A percentile compares a stretch with the other conserved stretches of the same genome.
Evolutionary conservation across 345 rosid species (phyloP).

Genomic region (Mangifera indica): DNA sequence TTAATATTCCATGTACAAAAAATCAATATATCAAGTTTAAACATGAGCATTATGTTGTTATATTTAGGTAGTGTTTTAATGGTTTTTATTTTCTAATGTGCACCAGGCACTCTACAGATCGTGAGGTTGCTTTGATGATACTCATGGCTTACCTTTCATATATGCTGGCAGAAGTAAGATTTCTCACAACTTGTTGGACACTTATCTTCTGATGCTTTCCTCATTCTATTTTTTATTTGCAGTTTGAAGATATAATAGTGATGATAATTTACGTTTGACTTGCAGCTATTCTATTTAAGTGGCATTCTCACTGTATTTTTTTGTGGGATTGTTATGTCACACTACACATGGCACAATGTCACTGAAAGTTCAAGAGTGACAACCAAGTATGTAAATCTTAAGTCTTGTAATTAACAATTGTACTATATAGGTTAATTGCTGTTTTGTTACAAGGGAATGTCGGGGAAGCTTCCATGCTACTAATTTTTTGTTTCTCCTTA

Average conservation of each 20-base stretch:
- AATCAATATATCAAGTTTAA: neutral
- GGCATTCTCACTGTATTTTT: conserved; percentile 94
- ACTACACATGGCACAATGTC: conserved; percentile 95
- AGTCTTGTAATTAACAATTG: conserved; percentile 7
- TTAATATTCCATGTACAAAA: neutral
- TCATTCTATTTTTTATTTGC: neutral
- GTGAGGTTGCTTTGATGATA: conserved; percentile 96
- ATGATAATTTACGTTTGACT: conserved; percentile 7
- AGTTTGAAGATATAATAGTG: neutral
- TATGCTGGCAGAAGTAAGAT: conserved; percentile 80
- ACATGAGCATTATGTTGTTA: neutral
- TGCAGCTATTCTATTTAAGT: conserved; percentile 81
- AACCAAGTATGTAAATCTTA: conserved; percentile 56
- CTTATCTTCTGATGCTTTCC: conserved; percentile 11
- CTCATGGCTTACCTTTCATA: conserved; percentile 93
- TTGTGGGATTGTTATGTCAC: conserved; percentile 97
- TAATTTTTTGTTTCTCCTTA: conserved; percentile 9
- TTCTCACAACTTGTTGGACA: conserved; percentile 16
- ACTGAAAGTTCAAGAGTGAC: conserved; percentile 91
- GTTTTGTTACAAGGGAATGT: conserved; percentile 1
- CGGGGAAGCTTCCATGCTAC: conserved; percentile 5
- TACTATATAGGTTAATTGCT: neutral
- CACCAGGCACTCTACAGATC: conserved; percentile 84
- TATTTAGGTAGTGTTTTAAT: neutral
- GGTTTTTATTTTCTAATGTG: conserved; percentile 19